These are phyloP conservation scores for Phytophthora sojae DNA, from an alignment of 352 stramenopile genomes.

Conservation along the genomic window DNA sequence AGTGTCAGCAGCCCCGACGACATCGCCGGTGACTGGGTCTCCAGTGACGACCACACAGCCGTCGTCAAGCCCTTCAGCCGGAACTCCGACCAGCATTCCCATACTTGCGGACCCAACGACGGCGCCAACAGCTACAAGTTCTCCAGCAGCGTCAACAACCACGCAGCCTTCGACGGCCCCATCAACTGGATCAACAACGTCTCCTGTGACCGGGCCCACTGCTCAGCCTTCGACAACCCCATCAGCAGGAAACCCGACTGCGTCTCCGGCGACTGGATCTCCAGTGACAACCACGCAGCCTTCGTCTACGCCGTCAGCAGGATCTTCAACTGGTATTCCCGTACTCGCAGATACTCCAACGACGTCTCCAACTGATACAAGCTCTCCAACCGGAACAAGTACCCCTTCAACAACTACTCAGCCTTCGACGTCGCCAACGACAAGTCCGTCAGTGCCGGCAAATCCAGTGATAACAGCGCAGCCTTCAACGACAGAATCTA, in stretches of 20 bases:
- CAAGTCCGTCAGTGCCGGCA: no score
- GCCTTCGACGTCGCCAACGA: no score
- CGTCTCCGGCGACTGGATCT: no score
- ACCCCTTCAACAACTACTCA: no score
- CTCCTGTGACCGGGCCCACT: neutral
- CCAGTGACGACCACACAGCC: neutral
- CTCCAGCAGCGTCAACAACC: neutral
- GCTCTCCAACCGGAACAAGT: no score
- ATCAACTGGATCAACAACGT: neutral
- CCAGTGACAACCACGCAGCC: slow-evolving; percentile 5
- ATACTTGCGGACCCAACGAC: neutral
- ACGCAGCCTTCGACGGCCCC: neutral
- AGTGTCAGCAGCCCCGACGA: no score
- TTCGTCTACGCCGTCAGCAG: neutral
- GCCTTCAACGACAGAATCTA: no score
- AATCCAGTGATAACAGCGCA: no score
- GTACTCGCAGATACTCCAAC: neutral
- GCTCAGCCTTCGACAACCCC: slow-evolving; percentile 7
- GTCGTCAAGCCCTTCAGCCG: neutral
- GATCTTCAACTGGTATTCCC: neutral
- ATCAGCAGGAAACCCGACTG: no score
- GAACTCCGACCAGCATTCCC: neutral
- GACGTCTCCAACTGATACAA: neutral
- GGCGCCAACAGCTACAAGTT: neutral
- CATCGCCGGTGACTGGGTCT: no score